These are phyloP conservation scores for Mortierella sp. DNA, from an alignment of 371 early-diverging fungal genomes.

Conservation along the genomic window DNA sequence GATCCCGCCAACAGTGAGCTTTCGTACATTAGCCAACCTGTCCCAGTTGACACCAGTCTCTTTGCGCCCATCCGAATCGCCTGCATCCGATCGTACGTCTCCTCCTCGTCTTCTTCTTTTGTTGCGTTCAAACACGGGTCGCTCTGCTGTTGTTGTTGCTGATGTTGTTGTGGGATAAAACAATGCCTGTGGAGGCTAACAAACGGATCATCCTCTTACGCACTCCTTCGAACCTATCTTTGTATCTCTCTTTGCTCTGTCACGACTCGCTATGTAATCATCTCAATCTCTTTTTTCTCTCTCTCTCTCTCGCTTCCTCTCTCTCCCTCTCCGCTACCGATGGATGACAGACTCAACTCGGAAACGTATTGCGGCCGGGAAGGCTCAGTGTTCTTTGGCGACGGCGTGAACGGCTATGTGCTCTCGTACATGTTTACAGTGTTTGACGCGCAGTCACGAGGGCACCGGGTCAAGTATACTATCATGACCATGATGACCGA, in stretches of 20 bases:
- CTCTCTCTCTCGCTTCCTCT: neutral
- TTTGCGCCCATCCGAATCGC: slow-evolving; percentile 58
- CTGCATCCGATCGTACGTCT: slow-evolving; percentile 56
- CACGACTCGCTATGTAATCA: neutral
- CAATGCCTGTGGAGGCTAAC: neutral
- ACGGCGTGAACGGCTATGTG: slow-evolving; percentile 79
- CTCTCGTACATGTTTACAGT: slow-evolving; percentile 82
- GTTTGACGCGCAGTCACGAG: slow-evolving; percentile 78
- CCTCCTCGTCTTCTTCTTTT: neutral
- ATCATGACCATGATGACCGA: slow-evolving; percentile 81
- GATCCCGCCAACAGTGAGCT: slow-evolving; percentile 46
- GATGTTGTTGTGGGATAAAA: neutral
- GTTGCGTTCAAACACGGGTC: neutral
- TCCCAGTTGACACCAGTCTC: slow-evolving; percentile 49
- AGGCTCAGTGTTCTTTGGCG: slow-evolving; percentile 82
- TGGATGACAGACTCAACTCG: slow-evolving; percentile 66
- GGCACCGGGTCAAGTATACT: slow-evolving; percentile 75
- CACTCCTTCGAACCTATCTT: neutral
- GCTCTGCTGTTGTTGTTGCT: neutral
- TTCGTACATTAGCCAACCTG: slow-evolving; percentile 52
- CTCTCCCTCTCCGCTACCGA: neutral
- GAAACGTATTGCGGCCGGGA: slow-evolving; percentile 81
- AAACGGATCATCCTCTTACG: neutral
- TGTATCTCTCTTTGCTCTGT: neutral
- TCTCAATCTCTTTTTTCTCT: neutral